phyloP scores from a whole-genome alignment of 495 filamentous ascomycete genomes.

The Podospora bellae-mahoneyi region DNA sequence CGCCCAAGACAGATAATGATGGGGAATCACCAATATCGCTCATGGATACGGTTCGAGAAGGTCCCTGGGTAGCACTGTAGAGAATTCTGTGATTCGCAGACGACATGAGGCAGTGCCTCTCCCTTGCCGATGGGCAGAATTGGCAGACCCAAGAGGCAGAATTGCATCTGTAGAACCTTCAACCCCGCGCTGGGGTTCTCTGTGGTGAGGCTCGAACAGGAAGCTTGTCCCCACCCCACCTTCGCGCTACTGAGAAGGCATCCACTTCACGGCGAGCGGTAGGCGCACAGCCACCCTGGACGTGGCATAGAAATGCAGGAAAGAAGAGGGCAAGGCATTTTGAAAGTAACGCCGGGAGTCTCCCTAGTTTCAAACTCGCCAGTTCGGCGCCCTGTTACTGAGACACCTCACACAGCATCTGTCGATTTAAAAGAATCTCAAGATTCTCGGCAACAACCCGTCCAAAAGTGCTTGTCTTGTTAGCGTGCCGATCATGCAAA shows the following conservation, averaged over 20 bases:
- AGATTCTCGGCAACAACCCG: conserved; percentile 1
- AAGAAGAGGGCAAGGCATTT: conserved; percentile 12
- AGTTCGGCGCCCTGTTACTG: conserved; percentile 11
- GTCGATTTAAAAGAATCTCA: not conserved
- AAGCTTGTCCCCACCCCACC: not conserved
- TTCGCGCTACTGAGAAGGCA: conserved; percentile 21
- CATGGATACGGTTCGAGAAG: not conserved
- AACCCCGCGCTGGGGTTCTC: conserved; percentile 10
- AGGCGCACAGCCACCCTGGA: conserved; percentile 10
- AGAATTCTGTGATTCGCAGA: conserved; percentile 16
- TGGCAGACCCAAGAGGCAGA: conserved; percentile 20
- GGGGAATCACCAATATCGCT: not conserved
- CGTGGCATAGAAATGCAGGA: not conserved
- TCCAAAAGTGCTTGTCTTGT: not conserved
- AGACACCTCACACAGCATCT: not conserved
- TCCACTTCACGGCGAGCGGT: conserved; percentile 3
- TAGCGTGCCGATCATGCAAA: conserved; percentile 7
- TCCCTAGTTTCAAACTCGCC: conserved; percentile 8
- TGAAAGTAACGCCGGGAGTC: not conserved
- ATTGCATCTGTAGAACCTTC: not conserved
- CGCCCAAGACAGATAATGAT: not conserved
- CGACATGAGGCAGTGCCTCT: conserved; percentile 18
- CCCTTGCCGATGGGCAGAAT: conserved; percentile 6
- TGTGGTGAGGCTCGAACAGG: not conserved
- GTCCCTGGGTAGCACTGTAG: not conserved